Conservation (phyloP, 139 green algal genomes). For the Zygnema circumcarinatum region DNA sequence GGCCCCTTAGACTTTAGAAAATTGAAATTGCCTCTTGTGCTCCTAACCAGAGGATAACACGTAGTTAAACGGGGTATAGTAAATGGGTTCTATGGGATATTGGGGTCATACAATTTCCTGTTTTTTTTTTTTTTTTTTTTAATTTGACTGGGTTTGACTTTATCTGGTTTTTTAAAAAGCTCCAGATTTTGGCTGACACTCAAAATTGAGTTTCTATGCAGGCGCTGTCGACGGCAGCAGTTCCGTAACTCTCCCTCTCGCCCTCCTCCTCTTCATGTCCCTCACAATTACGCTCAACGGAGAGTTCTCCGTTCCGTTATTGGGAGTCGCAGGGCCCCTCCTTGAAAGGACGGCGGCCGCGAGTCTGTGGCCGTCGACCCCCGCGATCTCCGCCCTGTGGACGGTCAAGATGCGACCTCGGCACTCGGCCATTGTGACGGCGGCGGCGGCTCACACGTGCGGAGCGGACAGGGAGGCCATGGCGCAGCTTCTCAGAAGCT, state of each 20-base stretch:
- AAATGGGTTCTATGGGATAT: too few species aligned
- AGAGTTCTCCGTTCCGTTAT: neutral
- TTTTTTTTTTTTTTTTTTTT: too few species aligned
- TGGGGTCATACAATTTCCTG: too few species aligned
- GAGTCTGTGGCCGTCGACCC: neutral
- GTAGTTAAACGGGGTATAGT: too few species aligned
- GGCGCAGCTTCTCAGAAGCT: neutral
- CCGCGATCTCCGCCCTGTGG: neutral
- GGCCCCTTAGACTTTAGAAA: too few species aligned
- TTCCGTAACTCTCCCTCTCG: neutral
- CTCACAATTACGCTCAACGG: neutral
- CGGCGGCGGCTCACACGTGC: neutral
- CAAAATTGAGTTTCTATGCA: neutral
- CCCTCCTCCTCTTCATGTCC: neutral
- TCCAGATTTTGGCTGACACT: too few species aligned
- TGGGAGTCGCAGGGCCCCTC: neutral
- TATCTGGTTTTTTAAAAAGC: too few species aligned
- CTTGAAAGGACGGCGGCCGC: neutral
- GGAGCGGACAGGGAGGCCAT: neutral
- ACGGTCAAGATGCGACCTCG: neutral
- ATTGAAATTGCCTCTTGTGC: too few species aligned
- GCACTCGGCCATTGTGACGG: neutral
- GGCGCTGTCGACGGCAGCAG: neutral
- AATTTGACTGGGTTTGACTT: too few species aligned
- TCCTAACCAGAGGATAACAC: too few species aligned